Evolutionary conservation across 192 early-diverging fungal genomes (phyloP).

Genomic region (Kappamyces sp.): DNA sequence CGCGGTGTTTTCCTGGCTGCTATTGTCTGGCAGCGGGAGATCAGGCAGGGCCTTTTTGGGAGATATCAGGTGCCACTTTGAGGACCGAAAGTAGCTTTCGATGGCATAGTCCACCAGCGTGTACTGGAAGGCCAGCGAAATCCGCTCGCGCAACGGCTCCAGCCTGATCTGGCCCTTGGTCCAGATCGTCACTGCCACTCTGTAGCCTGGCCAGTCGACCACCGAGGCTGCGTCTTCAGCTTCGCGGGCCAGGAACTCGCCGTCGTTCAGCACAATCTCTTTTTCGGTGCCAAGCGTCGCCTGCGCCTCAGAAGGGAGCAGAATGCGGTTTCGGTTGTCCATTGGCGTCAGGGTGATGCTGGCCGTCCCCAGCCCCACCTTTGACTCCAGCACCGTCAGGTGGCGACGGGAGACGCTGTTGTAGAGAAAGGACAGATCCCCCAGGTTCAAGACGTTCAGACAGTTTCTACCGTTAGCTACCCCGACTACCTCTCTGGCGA

Average conservation of each 20-base stretch:
- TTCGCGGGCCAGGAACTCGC: slow-evolving; percentile 12
- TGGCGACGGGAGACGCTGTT: slow-evolving; percentile 30
- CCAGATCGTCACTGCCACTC: slow-evolving; percentile 40
- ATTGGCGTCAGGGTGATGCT: slow-evolving; percentile 30
- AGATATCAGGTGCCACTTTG: slow-evolving; percentile 5
- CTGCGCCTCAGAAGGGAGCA: slow-evolving; percentile 22
- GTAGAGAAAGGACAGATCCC: slow-evolving; percentile 46
- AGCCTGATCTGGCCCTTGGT: slow-evolving; percentile 30
- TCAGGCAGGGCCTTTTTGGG: slow-evolving; percentile 7
- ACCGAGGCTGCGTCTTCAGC: neutral
- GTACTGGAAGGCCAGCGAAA: slow-evolving; percentile 23
- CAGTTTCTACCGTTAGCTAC: slow-evolving; percentile 5
- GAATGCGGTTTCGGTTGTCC: slow-evolving; percentile 24
- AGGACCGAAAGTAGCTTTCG: slow-evolving; percentile 24
- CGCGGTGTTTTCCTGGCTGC: neutral
- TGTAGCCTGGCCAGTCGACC: slow-evolving; percentile 20
- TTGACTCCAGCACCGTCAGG: slow-evolving; percentile 25
- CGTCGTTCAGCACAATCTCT: slow-evolving; percentile 13
- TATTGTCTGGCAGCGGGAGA: slow-evolving; percentile 2
- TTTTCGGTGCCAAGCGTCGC: slow-evolving; percentile 12
- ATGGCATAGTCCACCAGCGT: slow-evolving; percentile 34
- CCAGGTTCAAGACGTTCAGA: slow-evolving; percentile 26
- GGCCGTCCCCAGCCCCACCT: slow-evolving; percentile 40
- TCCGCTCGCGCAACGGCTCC: slow-evolving; percentile 20
- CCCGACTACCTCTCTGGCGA: neutral